These are phyloP conservation scores for Candida awuae DNA, from an alignment of 805 yeast genomes.

Conservation along the genomic window DNA sequence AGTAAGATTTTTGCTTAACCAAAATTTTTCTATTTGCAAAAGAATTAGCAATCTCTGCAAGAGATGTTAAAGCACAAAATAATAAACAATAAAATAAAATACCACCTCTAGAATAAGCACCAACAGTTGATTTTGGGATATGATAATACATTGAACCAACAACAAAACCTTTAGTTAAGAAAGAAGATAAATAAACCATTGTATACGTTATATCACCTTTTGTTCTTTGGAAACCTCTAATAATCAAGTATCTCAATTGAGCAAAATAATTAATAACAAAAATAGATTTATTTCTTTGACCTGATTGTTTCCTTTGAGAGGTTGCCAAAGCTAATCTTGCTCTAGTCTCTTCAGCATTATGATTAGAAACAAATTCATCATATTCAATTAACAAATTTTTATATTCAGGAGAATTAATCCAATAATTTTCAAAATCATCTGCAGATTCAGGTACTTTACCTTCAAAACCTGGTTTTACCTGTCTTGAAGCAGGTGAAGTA, in stretches of 20 bases:
- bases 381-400: slow-evolving; percentile 30
- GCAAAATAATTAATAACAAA: neutral
- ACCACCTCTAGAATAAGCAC: neutral
- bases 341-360: slow-evolving; percentile 32
- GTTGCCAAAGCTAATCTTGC: slow-evolving; percentile 36
- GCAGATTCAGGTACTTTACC: slow-evolving; percentile 28
- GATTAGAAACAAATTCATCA: slow-evolving; percentile 31
- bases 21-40: neutral
- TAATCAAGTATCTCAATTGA: neutral
- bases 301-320: slow-evolving; percentile 30
- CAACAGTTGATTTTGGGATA: neutral
- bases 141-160: neutral
- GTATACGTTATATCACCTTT: neutral
- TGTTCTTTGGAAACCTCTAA: neutral
- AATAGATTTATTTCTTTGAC: slow-evolving; percentile 9
- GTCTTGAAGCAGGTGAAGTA: neutral
- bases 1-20: neutral
- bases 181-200: neutral
- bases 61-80: neutral
- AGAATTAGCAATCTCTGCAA: neutral
- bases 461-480: slow-evolving; percentile 24
- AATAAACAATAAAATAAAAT: neutral
- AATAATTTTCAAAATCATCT: slow-evolving; percentile 46
- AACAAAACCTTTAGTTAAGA: neutral
- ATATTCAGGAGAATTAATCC: slow-evolving; percentile 53